Evolutionary conservation across 1,139 yeast species (phyloP).

Genomic region (Petasospora rhodanensis): DNA sequence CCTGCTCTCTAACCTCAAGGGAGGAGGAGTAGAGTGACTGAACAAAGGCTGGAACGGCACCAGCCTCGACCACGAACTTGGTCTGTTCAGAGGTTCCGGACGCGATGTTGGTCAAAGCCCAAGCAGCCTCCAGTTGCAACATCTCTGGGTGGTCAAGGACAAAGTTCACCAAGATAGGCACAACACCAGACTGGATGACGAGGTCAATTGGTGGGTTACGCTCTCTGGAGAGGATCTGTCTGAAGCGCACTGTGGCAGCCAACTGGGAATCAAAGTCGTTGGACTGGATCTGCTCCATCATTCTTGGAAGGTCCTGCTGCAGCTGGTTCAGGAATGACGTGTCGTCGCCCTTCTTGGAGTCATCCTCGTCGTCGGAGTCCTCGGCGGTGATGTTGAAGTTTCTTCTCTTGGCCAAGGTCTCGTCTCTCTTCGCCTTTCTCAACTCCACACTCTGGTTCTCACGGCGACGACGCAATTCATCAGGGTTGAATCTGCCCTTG

Average conservation of each 20-base stretch:
- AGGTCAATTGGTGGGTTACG: conserved; percentile 96
- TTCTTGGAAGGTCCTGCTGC: conserved; percentile 74
- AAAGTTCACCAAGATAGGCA: conserved; percentile 83
- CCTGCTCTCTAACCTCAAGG: conserved; percentile 93
- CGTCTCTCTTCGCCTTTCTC: conserved; percentile 95
- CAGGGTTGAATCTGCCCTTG: conserved; percentile 90
- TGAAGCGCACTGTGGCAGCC: conserved; percentile 85
- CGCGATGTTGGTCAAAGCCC: conserved; percentile 98
- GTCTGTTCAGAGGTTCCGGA: conserved; percentile 94
- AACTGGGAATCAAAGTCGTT: conserved; percentile 76
- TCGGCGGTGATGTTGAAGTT: conserved; percentile 50
- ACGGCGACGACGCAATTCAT: conserved; percentile 95
- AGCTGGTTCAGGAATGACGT: conserved; percentile 41
- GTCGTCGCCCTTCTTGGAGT: conserved; percentile 33
- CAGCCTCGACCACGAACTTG: conserved; percentile 81
- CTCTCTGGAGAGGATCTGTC: conserved; percentile 91
- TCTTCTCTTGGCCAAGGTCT: conserved; percentile 88
- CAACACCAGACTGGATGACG: conserved; percentile 90
- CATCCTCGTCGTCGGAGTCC: conserved; percentile 42
- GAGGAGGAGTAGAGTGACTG: conserved; percentile 75
- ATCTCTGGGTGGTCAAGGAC: conserved; percentile 79
- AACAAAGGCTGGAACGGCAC: conserved; percentile 91
- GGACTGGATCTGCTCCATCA: conserved; percentile 80
- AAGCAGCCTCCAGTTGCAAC: conserved; percentile 95
- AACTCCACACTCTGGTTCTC: conserved; percentile 96